Base-by-base conservation (phyloP, 805 yeast species). In the Yarrowia divulgata region DNA sequence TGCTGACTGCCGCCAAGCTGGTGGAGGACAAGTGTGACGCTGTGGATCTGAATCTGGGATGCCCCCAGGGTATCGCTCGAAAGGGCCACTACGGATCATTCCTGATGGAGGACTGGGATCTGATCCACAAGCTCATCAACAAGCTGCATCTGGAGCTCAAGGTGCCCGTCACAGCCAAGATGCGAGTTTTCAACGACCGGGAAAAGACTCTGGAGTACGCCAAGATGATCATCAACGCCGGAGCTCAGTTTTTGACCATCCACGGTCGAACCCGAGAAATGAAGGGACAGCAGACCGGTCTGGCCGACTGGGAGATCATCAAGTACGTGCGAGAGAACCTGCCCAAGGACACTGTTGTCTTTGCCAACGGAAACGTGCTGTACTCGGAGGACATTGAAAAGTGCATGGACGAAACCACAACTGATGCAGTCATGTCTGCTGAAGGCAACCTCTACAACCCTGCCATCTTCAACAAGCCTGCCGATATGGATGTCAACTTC, bases 381-480 rank as follows among this genome's bases (percentile, higher is more conserved):
- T 95, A 95, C 75, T 91, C 97, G 0, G 90, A 88, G 52, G 98
- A 95, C 77, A 81, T 94, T 32, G 82, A 83, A 0, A 83, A 95
- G 71, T 90, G 97, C 77, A 76, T 87, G 54, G 83, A 82, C 1
- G 84, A 81, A 9, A 86, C 91, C 5, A 81, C 80, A 0, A 90
- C 95, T 72, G 98, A 95, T 79, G 97, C 93, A 0, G 95, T 95
- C 18, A 95, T 95, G 99, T 88, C 96, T 50, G 99, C 99, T 0
- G 99, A 95, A 78, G 97, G 97, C 0, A 93, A 93, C 75, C 81
- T 95, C 43, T 90, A 88, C 79, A 95, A 95, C 74, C 99, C 99
- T 0, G 98, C 97, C 8, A 87, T 93, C 0, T 94, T 95, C 77
- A 76, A 79, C 85, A 1, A 68, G n/a, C 67, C 46, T 29, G 69